Base-by-base conservation (phyloP, 768 basidiomycete species). In the Chalciporus chontae region DNA sequence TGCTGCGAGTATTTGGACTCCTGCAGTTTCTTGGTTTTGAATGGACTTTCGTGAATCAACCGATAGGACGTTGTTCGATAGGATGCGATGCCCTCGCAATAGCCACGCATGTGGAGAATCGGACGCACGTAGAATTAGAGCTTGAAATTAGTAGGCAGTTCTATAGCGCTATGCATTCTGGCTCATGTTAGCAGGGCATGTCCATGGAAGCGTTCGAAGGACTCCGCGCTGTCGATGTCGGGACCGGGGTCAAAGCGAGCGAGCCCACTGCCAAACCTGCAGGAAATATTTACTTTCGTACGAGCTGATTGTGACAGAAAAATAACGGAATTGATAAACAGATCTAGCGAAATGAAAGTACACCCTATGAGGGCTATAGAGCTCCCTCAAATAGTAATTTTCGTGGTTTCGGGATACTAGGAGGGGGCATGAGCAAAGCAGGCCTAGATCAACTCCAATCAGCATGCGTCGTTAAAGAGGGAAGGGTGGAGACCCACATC, bases 401-500 rank as follows among this genome's bases (percentile, higher is more conserved):
- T 18, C 72, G 65, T 21, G 69, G 69, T 57, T 68, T 71, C 5
- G 60, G 57, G 23, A 73, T 62, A n/a, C 42, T 45, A 4, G 71
- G 71, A 1, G 60, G 41, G 3, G 69, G 66, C 11, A 64, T 54
- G 51, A 58, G 62, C 45, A 72, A 40, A n/a, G 71, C 68, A 27
- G 71, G 71, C 71, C 71, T 72, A 49, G 13, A 48, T 31, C 26
- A 19, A 36, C 13, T 36, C 32, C 17, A 0, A 43, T 61, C 34
- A 60, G 53, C 21, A 42, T 32, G 15, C 15, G n/a, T 36, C 8
- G 34, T n/a, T 6, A n/a, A 36, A n/a, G 3, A 15, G n/a, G n/a
- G 8, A 36, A 36, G n/a, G 5, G 34, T 17, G 4, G 45, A 13
- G 21, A 69, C 81, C 53, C 64, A 94, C 93, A 97, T 86, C 0